Evolutionary conservation across 805 yeast species (phyloP), one percentile per base, ranked within the genome.

Genomic region (Suhomyces tanzawaensis): DNA sequence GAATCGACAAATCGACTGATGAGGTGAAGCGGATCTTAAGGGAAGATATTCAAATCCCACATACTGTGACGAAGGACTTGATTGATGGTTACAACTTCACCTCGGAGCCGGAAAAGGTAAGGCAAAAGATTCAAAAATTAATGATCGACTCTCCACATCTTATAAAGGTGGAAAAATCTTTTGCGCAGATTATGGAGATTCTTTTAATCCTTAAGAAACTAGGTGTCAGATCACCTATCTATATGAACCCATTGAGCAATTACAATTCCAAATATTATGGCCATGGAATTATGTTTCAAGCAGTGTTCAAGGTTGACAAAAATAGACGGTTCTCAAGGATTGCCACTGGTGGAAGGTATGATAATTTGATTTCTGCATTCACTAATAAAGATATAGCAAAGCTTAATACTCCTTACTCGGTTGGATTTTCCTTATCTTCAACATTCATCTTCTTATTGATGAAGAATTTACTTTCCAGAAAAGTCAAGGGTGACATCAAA

Each of bases 301-400:
- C 85, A 0, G 76, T 88, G 1, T 76, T 79, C 46, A 84, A 86
- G 38, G 82, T 79, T 3, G 79, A 71, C 49, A 72, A 51, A 44
- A 71, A 53, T 45, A 57, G 56, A 51, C 66, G 67, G 4, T 69
- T 82, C 22, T 45, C 66, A 0, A 46, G 72, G 28, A 66, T 93
- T 28, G 93, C 93, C 12, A 91, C 93, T 0, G 99, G 99, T 31
- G 99, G 99, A 2, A 69, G 99, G 39, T 93, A 89, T 55, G 98
- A 91, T 52, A 67, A 71, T 15, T 69, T 93, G 46, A 76, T 89
- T 11, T 67, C 77, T 3, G 71, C 81, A 13, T 72, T 88, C 42
- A 76, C 91, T 0, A 79, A 85, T 34, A 60, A 53, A 23, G 66
- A 55, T 18, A 38, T 59, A 14, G 44, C 51, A 1, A 52, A 52